Evolutionary conservation across 805 yeast genomes (phyloP), one percentile per base, ranked within the genome.

Genomic region (Saccharomycopsis sp.): DNA sequence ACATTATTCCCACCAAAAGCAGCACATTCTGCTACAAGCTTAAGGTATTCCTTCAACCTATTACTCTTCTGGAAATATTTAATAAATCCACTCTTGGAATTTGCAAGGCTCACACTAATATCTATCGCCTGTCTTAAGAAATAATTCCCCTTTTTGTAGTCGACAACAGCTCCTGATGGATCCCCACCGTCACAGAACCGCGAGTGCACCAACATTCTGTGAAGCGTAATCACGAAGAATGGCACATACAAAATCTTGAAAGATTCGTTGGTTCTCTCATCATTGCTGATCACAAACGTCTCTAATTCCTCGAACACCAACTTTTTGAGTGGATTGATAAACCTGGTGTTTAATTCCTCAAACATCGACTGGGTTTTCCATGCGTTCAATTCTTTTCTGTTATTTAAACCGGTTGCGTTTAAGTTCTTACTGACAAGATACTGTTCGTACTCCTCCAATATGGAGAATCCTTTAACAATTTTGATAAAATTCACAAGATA

Each of bases 241-340:
- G 97, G 97, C 3, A 89, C 79, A 69, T 89, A 91, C 19, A 83
- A 69, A 9, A 83, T 75, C 66, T 96, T 80, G 55, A 88, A 73
- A 56, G 81, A 85, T 52, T 71, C 70, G 56, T 79, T 76, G 2
- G 81, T 66, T 2, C 70, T 75, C 20, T 63, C 62, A 47, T 82
- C 83, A 2, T 65, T 63, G 2, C 63, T 57, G 20, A 51, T 50
- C 22, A 44, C 24, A 9, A 56, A 23, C 38, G 34, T 23, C 19
- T 42, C 41, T 20, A 61, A 50, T 19, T 55, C 52, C n/a, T 57
- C 38, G 25, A 47, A 19, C 23, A 60, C 55, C 22, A 60, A 50
- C 14, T 49, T 58, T 17, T 57, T 53, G 15, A 60, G 52, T 41
- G 63, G 63, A 9, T 44, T 17, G 3, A 60, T 51, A 53, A 52